Base-by-base conservation (phyloP, 805 yeast genomes). In the Ogataea saltuana region DNA sequence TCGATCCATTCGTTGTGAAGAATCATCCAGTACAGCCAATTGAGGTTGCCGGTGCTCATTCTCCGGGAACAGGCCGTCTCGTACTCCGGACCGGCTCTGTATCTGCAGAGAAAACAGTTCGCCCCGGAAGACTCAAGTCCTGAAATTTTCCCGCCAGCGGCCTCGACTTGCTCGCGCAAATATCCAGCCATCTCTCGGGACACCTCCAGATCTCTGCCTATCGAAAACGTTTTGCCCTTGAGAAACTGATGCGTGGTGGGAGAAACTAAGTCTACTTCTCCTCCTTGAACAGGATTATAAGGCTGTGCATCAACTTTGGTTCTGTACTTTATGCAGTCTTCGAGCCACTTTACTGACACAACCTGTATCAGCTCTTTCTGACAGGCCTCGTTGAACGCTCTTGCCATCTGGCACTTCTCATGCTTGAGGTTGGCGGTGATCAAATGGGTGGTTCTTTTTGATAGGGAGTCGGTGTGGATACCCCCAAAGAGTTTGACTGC, bases 401-500 rank as follows among this genome's bases (percentile, higher is more conserved):
- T 26, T 6, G 61, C 56, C 36, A 61, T 41, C 28, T 48, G 49
- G 23, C 54, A 76, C 45, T 80, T 80, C 41, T 80, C 85, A 42
- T 79, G 76, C 3, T 76, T 61, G 26, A 65, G 58, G 49, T 76
- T 78, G 4, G 63, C 57, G 0, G 91, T 76, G 16, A 91, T 68
- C 26, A 88, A 71, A 69, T 91, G 97, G 0, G 97, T 87, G 1
- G 95, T 86, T 50, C 75, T 76, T 41, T 75, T 75, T 7, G 88
- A 81, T 22, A 90, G 67, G 9, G 68, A 68, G 46, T 83, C 84
- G 30, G 78, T 67, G 55, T 71, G 80, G 25, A 77, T 81, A 3
- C 96, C 98, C 2, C 97, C 98, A 46, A 86, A 72, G 1, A 86
- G 81, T 16, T 76, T 64, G 2, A 83, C 83, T 0, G 85, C 87